A percentile compares a stretch with the other conserved stretches of the same genome.
These are phyloP conservation scores for Pseudocercospora fijiensis DNA, from an alignment of 2,329 filamentous ascomycete genomes.

Conservation along the genomic window DNA sequence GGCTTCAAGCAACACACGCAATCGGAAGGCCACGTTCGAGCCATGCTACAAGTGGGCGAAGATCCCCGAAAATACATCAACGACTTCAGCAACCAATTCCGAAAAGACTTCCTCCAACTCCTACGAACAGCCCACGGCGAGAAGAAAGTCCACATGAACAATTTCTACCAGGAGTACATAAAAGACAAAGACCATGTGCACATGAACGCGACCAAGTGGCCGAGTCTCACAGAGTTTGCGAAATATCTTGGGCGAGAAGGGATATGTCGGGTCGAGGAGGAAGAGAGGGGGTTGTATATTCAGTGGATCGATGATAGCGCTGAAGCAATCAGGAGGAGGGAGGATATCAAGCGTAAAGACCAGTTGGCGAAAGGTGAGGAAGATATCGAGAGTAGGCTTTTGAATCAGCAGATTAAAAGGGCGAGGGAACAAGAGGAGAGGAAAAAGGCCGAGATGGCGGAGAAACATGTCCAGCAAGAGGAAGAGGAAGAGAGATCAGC, in stretches of 20 bases:
- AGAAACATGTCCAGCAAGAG: conserved; percentile 42
- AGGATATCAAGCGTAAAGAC: conserved; percentile 79
- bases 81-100: conserved; percentile 78
- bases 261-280: conserved; percentile 86
- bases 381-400: conserved; percentile 78
- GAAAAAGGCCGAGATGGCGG: conserved; percentile 48
- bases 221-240: conserved; percentile 82
- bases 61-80: conserved; percentile 81
- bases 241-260: conserved; percentile 84
- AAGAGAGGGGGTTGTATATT: conserved; percentile 80
- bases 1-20: conserved; percentile 81
- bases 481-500: conserved; percentile 27
- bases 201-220: conserved; percentile 92
- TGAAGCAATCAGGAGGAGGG: conserved; percentile 75
- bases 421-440: conserved; percentile 63
- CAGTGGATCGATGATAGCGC: conserved; percentile 90
- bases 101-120: conserved; percentile 72
- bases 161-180: conserved; percentile 95
- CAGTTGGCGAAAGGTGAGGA: conserved; percentile 87
- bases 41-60: conserved; percentile 84
- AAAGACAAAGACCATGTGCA: conserved; percentile 83
- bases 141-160: conserved; percentile 84
- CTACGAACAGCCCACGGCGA: conserved; percentile 84
- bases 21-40: conserved; percentile 82
- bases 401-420: conserved; percentile 78